A percentile compares a stretch with the other conserved stretches of the same genome.
phyloP scores from a whole-genome alignment of 1,139 yeast genomes.

The Suhomyces chickasaworum region DNA sequence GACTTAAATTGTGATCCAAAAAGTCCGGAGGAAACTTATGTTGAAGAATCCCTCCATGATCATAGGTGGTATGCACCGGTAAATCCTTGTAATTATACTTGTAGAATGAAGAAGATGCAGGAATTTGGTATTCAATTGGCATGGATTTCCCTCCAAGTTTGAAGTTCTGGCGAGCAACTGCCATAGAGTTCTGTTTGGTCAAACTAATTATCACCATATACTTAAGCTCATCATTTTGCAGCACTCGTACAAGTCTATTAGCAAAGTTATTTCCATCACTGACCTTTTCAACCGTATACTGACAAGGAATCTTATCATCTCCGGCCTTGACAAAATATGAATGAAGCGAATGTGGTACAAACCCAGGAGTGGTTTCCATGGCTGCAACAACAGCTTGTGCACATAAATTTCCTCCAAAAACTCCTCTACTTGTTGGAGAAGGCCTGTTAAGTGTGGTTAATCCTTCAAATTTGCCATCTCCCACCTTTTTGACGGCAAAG shows the following conservation, averaged over 20 bases:
- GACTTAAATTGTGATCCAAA: constrained; percentile 20
- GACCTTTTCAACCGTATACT: constrained; percentile 34
- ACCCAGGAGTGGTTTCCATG: constrained; percentile 36
- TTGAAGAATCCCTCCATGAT: constrained; percentile 26
- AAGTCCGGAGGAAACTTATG: constrained; percentile 35
- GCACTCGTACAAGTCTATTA: constrained; percentile 33
- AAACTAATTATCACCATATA: constrained; percentile 40
- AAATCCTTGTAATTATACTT: constrained; percentile 30
- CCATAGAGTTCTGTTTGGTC: constrained; percentile 32
- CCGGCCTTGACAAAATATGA: constrained; percentile 46
- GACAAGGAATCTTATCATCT: constrained; percentile 31
- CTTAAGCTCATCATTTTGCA: constrained; percentile 31
- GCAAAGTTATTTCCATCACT: constrained; percentile 38
- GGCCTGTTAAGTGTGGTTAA: constrained; percentile 38
- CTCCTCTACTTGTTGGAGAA: constrained; percentile 36
- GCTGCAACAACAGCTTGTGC: constrained; percentile 47
- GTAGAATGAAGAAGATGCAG: constrained; percentile 30
- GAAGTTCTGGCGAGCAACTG: constrained; percentile 18
- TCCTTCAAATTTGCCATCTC: constrained; percentile 28
- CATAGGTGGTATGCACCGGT: constrained; percentile 20
- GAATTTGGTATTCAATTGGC: constrained; percentile 40
- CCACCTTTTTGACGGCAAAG: constrained; percentile 17
- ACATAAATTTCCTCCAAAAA: constrained; percentile 45
- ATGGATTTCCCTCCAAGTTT: constrained; percentile 19
- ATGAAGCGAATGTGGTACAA: constrained; percentile 47